Base-by-base conservation (phyloP, 345 rosid genomes). In the Lumnitzera racemosa region DNA sequence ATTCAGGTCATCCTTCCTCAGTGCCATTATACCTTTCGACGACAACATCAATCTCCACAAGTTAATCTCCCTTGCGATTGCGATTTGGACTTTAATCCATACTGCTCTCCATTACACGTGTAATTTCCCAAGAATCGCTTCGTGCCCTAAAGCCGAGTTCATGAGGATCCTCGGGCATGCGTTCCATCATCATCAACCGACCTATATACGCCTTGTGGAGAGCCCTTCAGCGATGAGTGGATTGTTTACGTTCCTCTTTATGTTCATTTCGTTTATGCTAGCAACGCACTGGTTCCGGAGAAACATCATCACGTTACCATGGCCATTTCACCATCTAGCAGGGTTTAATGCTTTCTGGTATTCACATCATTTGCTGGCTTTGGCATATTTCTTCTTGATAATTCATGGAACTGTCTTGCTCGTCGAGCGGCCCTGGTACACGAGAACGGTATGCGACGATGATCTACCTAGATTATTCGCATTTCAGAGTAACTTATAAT, bases 331-430 rank as follows among this genome's bases (percentile, higher is more conserved):
- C 71, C 60, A 67, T 47, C 64, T 90, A 52, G 91, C 91, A 1
- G 97, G 99, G 25, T 94, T 94, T 68, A 94, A 94, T 74, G 67
- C 97, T 53, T 90, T 94, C 63, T 90, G 99, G 97, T 90, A 86
- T 70, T 77, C 98, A 14, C 97, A 94, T 69, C 99, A 94, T 76
- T 72, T 94, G 80, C 72, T 94, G 8, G 69, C 56, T 23, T 56
- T 90, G 54, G 96, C 79, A 55, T 90, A 94, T 71, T 17, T 86
- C 50, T 72, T 90, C 49, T 70, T 84, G 11, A 57, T 90, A 56
- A 4, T 84, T 57, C 99, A 94, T 64, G 96, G 99, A 61, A 78
- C 75, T 75, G 68, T 66, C 77, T 88, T 94, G 59, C 72, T 94
- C 70, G 23, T 86, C 50, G 52, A 55, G 52, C 79, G 83, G 73